These are phyloP conservation scores for Aspergillus thermomutatus DNA, from an alignment of 2,329 filamentous ascomycete genomes.

Conservation along the genomic window DNA sequence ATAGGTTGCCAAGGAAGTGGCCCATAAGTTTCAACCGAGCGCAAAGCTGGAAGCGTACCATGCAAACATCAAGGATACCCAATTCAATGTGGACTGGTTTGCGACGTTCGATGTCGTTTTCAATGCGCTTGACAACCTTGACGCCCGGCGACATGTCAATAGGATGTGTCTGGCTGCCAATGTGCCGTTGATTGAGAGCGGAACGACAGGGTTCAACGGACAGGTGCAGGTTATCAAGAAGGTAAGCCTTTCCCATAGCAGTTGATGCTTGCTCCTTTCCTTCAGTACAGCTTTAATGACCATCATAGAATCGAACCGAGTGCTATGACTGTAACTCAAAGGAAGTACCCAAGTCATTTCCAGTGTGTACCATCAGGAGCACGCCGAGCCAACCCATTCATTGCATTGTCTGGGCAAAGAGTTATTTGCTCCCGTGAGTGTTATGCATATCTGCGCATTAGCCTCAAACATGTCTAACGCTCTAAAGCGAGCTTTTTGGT, in stretches of 20 bases:
- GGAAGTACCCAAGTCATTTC: constrained; percentile 85
- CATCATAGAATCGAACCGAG: constrained; percentile 68
- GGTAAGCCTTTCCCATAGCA: constrained; percentile 30
- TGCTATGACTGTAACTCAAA: constrained; percentile 96
- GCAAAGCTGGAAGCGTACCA: constrained; percentile 85
- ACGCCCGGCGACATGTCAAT: constrained; percentile 91
- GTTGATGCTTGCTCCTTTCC: background rate
- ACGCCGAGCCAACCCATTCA: constrained; percentile 96
- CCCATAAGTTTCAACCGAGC: constrained; percentile 82
- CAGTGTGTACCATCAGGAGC: constrained; percentile 94
- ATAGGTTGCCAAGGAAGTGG: constrained; percentile 88
- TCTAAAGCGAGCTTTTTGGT: constrained; percentile 74
- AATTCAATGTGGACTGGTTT: constrained; percentile 90
- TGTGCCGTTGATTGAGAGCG: constrained; percentile 89
- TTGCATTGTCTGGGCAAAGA: constrained; percentile 98
- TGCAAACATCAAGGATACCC: constrained; percentile 86
- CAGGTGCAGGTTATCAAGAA: constrained; percentile 97
- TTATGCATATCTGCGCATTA: too few species aligned
- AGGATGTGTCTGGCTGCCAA: constrained; percentile 93
- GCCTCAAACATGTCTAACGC: constrained; percentile 21
- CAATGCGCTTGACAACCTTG: constrained; percentile 94
- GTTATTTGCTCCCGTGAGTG: constrained; percentile 75
- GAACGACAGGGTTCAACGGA: constrained; percentile 95
- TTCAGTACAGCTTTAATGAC: constrained; percentile 7
- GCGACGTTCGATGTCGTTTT: constrained; percentile 79